These are phyloP conservation scores for Fusarium aywerte DNA, from an alignment of 2,329 filamentous ascomycete genomes.

Conservation along the genomic window DNA sequence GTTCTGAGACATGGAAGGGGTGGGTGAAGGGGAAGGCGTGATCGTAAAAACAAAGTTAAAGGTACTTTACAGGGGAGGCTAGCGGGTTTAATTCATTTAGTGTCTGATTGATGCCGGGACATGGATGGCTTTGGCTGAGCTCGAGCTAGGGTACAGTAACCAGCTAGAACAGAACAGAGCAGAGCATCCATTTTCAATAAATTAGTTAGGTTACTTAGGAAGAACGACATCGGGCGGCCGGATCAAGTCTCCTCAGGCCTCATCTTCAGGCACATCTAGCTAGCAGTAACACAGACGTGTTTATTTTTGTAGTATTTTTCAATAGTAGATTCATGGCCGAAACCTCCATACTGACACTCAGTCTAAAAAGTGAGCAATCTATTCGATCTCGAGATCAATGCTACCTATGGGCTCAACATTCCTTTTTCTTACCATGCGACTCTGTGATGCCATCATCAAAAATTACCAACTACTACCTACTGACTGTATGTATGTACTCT, in stretches of 20 bases:
- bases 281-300: background rate
- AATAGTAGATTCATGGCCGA: background rate
- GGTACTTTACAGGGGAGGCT: slow-evolving; percentile 17
- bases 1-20: too few species aligned
- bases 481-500: slow-evolving; percentile 1
- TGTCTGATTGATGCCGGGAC: slow-evolving; percentile 29
- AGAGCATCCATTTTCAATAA: background rate
- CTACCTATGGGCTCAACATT: background rate
- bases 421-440: background rate
- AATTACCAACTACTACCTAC: too few species aligned
- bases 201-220: background rate
- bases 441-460: slow-evolving; percentile 17
- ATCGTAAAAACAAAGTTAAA: slow-evolving; percentile 7
- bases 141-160: slow-evolving; percentile 27
- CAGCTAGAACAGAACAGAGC: background rate
- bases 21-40: slow-evolving; percentile 10
- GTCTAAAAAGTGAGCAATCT: background rate
- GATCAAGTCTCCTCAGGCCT: background rate
- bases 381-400: background rate
- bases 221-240: background rate
- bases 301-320: background rate
- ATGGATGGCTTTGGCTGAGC: slow-evolving; percentile 8
- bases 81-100: slow-evolving; percentile 38
- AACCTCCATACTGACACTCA: background rate
- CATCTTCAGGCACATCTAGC: background rate